Conservation (phyloP, 2,329 filamentous ascomycete genomes). For the Trichophyton benhamiae region DNA sequence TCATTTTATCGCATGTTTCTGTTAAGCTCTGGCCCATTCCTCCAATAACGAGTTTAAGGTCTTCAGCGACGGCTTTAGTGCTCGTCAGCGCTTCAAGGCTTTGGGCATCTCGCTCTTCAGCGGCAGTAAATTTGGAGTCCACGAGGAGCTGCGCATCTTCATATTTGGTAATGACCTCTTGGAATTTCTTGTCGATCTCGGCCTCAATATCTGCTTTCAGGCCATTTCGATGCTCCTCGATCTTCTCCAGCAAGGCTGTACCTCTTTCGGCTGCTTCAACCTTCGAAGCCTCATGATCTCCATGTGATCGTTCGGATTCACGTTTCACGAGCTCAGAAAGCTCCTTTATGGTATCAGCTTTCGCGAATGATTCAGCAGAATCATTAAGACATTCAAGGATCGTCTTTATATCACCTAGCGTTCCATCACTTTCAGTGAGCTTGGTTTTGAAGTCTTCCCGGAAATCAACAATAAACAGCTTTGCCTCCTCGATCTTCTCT, state of each 20-base stretch:
- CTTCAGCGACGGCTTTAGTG: conserved; percentile 72
- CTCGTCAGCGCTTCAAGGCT: conserved; percentile 61
- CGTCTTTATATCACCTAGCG: conserved; percentile 42
- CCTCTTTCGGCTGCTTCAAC: conserved; percentile 58
- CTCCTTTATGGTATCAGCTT: conserved; percentile 53
- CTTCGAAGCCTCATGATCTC: conserved; percentile 66
- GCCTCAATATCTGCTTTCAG: conserved; percentile 42
- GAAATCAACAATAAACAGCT: conserved; percentile 63
- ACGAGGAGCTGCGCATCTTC: conserved; percentile 67
- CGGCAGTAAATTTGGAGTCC: conserved; percentile 60
- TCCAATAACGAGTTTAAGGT: conserved; percentile 74
- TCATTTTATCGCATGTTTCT: conserved; percentile 74
- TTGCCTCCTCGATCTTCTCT: conserved; percentile 68
- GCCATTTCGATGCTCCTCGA: conserved; percentile 45
- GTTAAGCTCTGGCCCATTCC: conserved; percentile 69
- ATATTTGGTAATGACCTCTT: conserved; percentile 72
- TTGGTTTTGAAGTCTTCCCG: conserved; percentile 64
- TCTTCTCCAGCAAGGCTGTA: conserved; percentile 44
- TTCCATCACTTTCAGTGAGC: conserved; percentile 60
- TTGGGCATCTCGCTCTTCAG: conserved; percentile 59
- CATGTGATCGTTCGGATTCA: conserved; percentile 78
- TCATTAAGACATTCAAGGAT: conserved; percentile 59
- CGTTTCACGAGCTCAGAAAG: conserved; percentile 63
- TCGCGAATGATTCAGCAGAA: conserved; percentile 34
- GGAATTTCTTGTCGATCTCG: conserved; percentile 64